Base-by-base conservation (phyloP, 106 monocot genomes). In the Dioscorea zingiberensis region DNA sequence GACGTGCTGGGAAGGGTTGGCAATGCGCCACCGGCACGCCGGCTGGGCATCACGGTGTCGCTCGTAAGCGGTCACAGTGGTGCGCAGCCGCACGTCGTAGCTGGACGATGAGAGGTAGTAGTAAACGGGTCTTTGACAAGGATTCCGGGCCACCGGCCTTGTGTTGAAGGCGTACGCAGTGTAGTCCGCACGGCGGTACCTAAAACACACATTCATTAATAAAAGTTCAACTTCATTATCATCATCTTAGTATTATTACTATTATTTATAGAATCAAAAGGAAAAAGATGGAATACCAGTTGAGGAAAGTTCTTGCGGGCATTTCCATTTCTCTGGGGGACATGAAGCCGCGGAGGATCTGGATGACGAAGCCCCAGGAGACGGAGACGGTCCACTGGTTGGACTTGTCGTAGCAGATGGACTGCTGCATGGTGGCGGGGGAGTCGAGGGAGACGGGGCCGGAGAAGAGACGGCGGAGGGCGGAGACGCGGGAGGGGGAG, bases 251-350 rank as follows among this genome's bases (percentile, higher is more conserved):
- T n/a, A n/a, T n/a, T n/a, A n/a, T n/a, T n/a, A n/a, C n/a, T n/a
- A n/a, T n/a, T n/a, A n/a, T n/a, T n/a, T n/a, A n/a, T n/a, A n/a
- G n/a, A n/a, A n/a, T n/a, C n/a, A n/a, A n/a, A n/a, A n/a, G n/a
- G n/a, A n/a, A n/a, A n/a, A n/a, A n/a, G n/a, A n/a, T n/a, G n/a
- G n/a, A 38, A 38, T 38, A 38, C 97, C 97, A 97, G 57, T 97
- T 91, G 25, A 97, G 57, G 72, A 97, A 97, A 17, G 97, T 97
- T 30, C 97, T 67, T 24, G 85, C 78, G 16, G 97, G 97, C 83
- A 73, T 88, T 74, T 97, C 91, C 91, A 85, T 92, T 73, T 92
- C 97, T 59, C 97, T 71, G 24, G 97, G 88, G 8, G 88, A 88
- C 74, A 97, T 66, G 30, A 77, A 44, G 16, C 92, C 97, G n/a